Evolutionary conservation across 2,329 filamentous ascomycete genomes (phyloP), one percentile per base, ranked within the genome.

Genomic region (Talaromyces piceae): DNA sequence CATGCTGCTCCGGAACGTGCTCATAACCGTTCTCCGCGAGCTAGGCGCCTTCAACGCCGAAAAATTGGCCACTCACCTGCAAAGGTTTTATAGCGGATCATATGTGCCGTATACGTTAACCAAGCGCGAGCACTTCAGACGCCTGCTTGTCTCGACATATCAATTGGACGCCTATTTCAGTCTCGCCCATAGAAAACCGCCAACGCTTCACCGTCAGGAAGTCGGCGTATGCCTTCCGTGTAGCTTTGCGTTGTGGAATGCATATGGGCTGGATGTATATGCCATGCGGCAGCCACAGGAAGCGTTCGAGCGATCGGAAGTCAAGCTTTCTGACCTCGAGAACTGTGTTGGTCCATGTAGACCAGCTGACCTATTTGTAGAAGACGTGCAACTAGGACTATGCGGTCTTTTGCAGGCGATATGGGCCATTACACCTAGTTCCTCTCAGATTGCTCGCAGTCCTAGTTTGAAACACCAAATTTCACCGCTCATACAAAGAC

Each of bases 241-340:
- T 18, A 51, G 13, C 5, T 51, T 51, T 47, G 49, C 49, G 9
- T n/a, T 51, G 44, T 51, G 49, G 49, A 51, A 51, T 25, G 16
- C 49, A 28, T 41, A 51, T 47, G 44, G 44, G 5, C 12, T 51
- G 11, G 49, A 51, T 26, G 13, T 47, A 31, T 51, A 47, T 7
- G 44, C 33, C 18, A 4, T n/a, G 18, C 33, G 49, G 9, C 44
- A 41, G 33, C 23, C 30, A 28, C 31, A 51, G 13, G 44, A 51
- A 22, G 25, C 33, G 25, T 26, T 22, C 47, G 49, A 28, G 12
- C 49, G 49, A 33, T 41, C 25, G 3, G 11, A 22, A 33, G 9
- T 39, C 12, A 23, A 18, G 12, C 11, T 51, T 8, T 51, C 33
- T 37, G 33, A 51, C n/a, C 28, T 51, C 3, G 11, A 18, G 23